Evolutionary conservation across 768 basidiomycete genomes (phyloP).

Genomic region (Gymnopilus dilepis): DNA sequence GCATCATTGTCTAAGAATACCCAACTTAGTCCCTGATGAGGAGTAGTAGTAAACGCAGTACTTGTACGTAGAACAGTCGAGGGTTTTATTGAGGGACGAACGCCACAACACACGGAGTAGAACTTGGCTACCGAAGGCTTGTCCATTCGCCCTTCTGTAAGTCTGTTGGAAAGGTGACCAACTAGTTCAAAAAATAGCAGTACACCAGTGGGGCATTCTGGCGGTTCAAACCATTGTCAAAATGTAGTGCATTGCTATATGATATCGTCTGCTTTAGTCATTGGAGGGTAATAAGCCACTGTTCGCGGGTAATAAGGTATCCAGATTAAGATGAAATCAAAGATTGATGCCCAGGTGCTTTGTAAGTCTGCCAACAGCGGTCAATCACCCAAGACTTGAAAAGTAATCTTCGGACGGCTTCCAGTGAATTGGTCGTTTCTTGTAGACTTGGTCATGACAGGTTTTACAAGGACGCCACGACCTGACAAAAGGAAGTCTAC

Average conservation of each 20-base stretch:
- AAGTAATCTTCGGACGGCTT: neutral
- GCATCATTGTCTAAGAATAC: neutral
- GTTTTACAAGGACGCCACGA: conserved; percentile 18
- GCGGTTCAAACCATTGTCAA: too few relatives aligned
- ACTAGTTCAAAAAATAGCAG: too few relatives aligned
- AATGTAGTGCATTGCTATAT: neutral
- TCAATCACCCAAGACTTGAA: conserved; percentile 5
- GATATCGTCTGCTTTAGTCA: conserved; percentile 11
- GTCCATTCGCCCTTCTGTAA: neutral
- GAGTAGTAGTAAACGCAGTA: neutral
- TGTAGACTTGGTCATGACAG: conserved; percentile 11
- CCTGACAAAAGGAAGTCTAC: conserved; percentile 5
- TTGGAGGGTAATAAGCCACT: conserved; percentile 28
- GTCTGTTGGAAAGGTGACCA: too few relatives aligned
- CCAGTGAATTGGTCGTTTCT: conserved; percentile 8
- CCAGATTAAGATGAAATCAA: conserved; percentile 18
- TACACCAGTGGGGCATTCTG: too few relatives aligned
- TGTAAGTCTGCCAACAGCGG: neutral
- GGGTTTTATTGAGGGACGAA: neutral
- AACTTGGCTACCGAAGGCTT: too few relatives aligned
- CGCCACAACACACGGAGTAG: neutral
- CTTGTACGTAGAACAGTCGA: neutral
- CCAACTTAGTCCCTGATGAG: neutral
- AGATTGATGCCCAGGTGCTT: conserved; percentile 2
- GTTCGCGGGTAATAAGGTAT: conserved; percentile 28